Evolutionary conservation across 192 early-diverging fungal genomes (phyloP).

Genomic region (Diversispora epigaea): DNA sequence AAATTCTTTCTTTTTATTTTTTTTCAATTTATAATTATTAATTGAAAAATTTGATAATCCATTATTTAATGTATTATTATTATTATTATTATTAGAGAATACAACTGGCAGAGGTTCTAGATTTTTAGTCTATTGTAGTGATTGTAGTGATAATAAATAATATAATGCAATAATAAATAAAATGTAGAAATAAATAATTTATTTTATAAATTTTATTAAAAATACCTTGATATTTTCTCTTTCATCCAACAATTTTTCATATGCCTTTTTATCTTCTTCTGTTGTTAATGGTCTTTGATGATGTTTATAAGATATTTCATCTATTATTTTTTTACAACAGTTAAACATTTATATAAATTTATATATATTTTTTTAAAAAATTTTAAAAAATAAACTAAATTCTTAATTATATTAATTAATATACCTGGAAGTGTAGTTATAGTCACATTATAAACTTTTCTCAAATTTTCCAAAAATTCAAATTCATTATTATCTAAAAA

Average conservation of each 20-base stretch:
- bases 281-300: slow-evolving; percentile 27
- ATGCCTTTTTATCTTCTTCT: slow-evolving; percentile 14
- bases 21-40: too few relatives aligned
- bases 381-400: too few relatives aligned
- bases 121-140: too few relatives aligned
- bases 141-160: too few relatives aligned
- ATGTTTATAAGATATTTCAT: slow-evolving; percentile 21
- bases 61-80: too few relatives aligned
- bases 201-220: neutral
- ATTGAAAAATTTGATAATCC: too few relatives aligned
- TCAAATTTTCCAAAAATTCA: slow-evolving; percentile 38
- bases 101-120: too few relatives aligned
- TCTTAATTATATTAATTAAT: neutral
- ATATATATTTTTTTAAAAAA: too few relatives aligned
- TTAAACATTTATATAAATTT: too few relatives aligned
- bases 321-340: neutral
- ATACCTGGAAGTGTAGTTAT: slow-evolving; percentile 11
- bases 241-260: slow-evolving; percentile 13
- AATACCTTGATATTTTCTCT: slow-evolving; percentile 17
- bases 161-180: neutral
- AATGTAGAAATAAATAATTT: neutral
- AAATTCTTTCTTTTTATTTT: too few relatives aligned
- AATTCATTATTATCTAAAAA: slow-evolving; percentile 41
- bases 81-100: too few relatives aligned
- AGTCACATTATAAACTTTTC: slow-evolving; percentile 26